These are phyloP conservation scores for Pharnaceum exiguum DNA, from an alignment of 148 eudicot genomes.

Conservation along the genomic window DNA sequence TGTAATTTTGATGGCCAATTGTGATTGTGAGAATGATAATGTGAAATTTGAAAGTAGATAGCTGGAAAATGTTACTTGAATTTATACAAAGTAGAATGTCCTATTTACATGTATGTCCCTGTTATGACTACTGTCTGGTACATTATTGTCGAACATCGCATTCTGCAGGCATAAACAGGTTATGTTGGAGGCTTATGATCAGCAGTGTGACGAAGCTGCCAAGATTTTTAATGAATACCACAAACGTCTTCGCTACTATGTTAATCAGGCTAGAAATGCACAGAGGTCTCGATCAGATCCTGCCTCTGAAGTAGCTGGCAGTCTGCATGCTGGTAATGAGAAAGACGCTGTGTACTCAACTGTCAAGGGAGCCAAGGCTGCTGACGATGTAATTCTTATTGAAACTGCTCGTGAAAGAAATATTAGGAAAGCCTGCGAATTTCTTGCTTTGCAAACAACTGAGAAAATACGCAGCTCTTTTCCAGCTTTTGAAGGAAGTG, in stretches of 20 bases:
- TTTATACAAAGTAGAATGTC: neutral
- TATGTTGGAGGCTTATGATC: slow-evolving; percentile 85
- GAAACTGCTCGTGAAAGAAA: slow-evolving; percentile 90
- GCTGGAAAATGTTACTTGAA: neutral
- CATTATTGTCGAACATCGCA: neutral
- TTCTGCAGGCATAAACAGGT: slow-evolving; percentile 91
- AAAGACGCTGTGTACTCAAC: slow-evolving; percentile 78
- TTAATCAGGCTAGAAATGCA: slow-evolving; percentile 77
- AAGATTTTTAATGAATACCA: slow-evolving; percentile 95
- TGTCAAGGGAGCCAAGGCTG: slow-evolving; percentile 72
- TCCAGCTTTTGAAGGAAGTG: slow-evolving; percentile 96
- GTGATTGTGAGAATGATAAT: neutral
- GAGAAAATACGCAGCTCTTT: slow-evolving; percentile 74
- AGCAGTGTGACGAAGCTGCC: slow-evolving; percentile 95
- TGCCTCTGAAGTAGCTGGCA: slow-evolving; percentile 53
- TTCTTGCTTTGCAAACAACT: slow-evolving; percentile 59
- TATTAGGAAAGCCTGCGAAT: slow-evolving; percentile 81
- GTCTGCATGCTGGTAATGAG: slow-evolving; percentile 45
- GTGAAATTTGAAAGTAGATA: no score
- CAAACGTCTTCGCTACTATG: slow-evolving; percentile 74
- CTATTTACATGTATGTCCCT: neutral
- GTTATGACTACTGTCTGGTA: neutral
- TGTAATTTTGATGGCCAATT: neutral
- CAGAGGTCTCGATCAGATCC: slow-evolving; percentile 53
- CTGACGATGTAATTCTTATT: slow-evolving; percentile 84